phyloP scores from a whole-genome alignment of 345 rosid species.

The Eucalyptus virginea region DNA sequence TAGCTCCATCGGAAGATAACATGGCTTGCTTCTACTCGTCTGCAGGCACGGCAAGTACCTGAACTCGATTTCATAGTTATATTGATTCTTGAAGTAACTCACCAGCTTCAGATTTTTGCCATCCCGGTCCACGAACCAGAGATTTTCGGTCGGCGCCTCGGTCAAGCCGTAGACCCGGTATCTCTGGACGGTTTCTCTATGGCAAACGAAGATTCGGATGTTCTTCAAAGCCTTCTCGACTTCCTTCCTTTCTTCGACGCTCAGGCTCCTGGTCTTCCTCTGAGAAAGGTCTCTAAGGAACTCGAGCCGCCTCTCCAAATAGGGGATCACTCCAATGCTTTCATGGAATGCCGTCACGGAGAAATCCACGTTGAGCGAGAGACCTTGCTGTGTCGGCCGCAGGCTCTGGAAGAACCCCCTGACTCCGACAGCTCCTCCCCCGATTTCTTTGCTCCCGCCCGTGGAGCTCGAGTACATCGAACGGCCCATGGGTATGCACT shows the following conservation, averaged over 20 bases:
- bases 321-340: constrained; percentile 81
- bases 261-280: constrained; percentile 53
- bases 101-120: constrained; percentile 63
- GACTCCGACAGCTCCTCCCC: constrained; percentile 87
- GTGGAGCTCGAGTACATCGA: constrained; percentile 74
- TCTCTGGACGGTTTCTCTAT: constrained; percentile 86
- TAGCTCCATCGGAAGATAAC: constrained; percentile 96
- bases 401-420: constrained; percentile 97
- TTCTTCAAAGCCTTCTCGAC: constrained; percentile 78
- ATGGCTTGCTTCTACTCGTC: constrained; percentile 82
- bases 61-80: constrained; percentile 59
- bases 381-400: constrained; percentile 89
- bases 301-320: constrained; percentile 78
- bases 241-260: constrained; percentile 65
- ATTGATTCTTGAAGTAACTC: constrained; percentile 85
- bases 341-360: constrained; percentile 88
- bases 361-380: constrained; percentile 85
- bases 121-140: constrained; percentile 78
- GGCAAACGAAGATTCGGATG: constrained; percentile 84
- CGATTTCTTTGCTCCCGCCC: constrained; percentile 73
- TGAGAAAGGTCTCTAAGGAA: constrained; percentile 71
- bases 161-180: constrained; percentile 83
- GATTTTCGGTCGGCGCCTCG: constrained; percentile 54
- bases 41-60: constrained; percentile 88
- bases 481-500: constrained; percentile 60